Evolutionary conservation across 352 stramenopile species (phyloP).

Genomic region (Phytophthora tubulina): DNA sequence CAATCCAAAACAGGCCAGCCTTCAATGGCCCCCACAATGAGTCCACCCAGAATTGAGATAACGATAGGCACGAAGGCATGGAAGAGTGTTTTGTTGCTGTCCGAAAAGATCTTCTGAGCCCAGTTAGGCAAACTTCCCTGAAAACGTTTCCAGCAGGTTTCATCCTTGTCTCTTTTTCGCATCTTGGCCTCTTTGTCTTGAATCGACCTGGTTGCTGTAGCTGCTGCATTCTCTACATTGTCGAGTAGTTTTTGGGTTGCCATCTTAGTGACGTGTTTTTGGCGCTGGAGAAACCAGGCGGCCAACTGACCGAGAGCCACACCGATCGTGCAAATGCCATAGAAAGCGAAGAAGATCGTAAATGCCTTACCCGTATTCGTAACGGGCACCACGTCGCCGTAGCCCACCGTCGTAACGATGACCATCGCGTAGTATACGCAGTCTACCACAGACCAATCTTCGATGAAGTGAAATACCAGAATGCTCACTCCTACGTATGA

Average conservation of each 20-base stretch:
- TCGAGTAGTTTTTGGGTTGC: conserved; percentile 59
- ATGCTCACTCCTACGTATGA: conserved; percentile 69
- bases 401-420: conserved; percentile 93
- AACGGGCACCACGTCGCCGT: conserved; percentile 80
- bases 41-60: conserved; percentile 58
- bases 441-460: conserved; percentile 77
- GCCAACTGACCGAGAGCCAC: conserved; percentile 69
- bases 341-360: conserved; percentile 89
- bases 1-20: conserved; percentile 82
- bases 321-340: conserved; percentile 76
- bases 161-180: conserved; percentile 10
- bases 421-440: conserved; percentile 93
- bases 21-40: conserved; percentile 69
- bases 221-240: conserved; percentile 58
- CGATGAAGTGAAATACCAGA: conserved; percentile 66
- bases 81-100: conserved; percentile 65
- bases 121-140: conserved; percentile 39
- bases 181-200: conserved; percentile 39
- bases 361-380: conserved; percentile 75
- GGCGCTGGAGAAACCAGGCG: conserved; percentile 59
- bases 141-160: conserved; percentile 25
- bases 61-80: conserved; percentile 55
- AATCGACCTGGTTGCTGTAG: conserved; percentile 12
- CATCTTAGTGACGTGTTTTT: conserved; percentile 68
- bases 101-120: conserved; percentile 53